Conservation (phyloP, 306 rosid species). For the Purshia tridentata region DNA sequence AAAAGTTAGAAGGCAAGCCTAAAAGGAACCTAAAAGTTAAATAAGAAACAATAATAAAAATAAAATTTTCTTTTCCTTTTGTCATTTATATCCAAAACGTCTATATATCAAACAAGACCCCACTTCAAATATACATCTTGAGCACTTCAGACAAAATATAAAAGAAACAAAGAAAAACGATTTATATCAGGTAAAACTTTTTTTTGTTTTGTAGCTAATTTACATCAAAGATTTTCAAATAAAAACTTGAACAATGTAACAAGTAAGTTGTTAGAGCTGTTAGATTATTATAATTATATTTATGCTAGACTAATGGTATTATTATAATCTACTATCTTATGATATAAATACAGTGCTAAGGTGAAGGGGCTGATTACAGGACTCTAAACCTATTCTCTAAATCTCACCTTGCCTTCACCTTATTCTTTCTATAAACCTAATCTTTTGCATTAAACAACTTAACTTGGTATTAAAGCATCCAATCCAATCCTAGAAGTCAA, state of each 20-base stretch:
- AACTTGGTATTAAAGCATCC: background rate
- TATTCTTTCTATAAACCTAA: background rate
- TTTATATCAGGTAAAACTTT: too few species aligned
- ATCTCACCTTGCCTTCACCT: background rate
- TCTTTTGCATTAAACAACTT: background rate
- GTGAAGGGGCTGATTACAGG: background rate
- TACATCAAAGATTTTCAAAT: too few species aligned
- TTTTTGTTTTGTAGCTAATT: too few species aligned
- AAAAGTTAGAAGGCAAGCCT: constrained; percentile 2
- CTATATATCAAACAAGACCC: too few species aligned
- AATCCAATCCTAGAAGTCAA: background rate
- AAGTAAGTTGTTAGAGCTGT: too few species aligned
- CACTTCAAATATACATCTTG: too few species aligned
- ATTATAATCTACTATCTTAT: background rate
- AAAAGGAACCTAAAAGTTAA: constrained; percentile 14
- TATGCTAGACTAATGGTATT: background rate
- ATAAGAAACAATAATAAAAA: background rate
- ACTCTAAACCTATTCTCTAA: background rate
- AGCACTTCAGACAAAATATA: too few species aligned
- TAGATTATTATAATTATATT: too few species aligned
- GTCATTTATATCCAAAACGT: too few species aligned
- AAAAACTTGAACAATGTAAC: too few species aligned
- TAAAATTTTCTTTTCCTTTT: background rate
- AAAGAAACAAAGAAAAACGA: too few species aligned
- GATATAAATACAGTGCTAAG: background rate